A percentile compares a stretch with the other conserved stretches of the same genome.
Evolutionary conservation across 257 asterid genomes (phyloP).

Genomic region (Solanum chaucha): DNA sequence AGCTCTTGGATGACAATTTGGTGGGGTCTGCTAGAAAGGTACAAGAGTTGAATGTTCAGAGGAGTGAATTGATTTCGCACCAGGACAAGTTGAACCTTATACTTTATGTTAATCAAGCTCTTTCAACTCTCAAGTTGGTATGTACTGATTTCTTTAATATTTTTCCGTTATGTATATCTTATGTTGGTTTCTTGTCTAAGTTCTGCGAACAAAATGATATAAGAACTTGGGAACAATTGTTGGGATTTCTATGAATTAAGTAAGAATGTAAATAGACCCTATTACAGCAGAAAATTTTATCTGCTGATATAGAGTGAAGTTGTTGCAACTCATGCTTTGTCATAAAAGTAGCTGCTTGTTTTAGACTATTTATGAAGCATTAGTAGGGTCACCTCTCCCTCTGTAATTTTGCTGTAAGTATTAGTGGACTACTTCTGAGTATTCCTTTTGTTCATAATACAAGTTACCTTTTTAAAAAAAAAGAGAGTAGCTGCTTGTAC

Average conservation of each 20-base stretch:
- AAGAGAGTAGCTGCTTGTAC: neutral
- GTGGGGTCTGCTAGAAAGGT: conserved; percentile 84
- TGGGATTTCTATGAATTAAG: neutral
- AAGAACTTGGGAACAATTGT: neutral
- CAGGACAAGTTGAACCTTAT: conserved; percentile 75
- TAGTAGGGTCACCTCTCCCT: neutral
- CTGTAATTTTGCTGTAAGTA: neutral
- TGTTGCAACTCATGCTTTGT: neutral
- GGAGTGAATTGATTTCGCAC: conserved; percentile 54
- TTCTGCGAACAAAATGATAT: neutral
- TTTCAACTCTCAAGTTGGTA: conserved; percentile 84
- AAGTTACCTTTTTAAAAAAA: neutral
- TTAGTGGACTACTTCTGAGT: neutral
- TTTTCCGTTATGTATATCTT: neutral
- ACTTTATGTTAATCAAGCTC: conserved; percentile 88
- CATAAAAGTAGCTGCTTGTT: neutral
- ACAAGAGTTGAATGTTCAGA: conserved; percentile 59
- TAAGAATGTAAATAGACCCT: neutral
- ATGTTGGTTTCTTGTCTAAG: neutral
- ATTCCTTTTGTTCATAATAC: neutral
- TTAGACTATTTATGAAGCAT: neutral
- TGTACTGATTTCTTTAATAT: conserved; percentile 4
- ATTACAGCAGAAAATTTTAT: neutral
- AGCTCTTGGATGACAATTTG: conserved; percentile 65
- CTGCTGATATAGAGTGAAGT: neutral